Evolutionary conservation across 2,329 filamentous ascomycete species (phyloP).

Genomic region (Pyricularia sp.): DNA sequence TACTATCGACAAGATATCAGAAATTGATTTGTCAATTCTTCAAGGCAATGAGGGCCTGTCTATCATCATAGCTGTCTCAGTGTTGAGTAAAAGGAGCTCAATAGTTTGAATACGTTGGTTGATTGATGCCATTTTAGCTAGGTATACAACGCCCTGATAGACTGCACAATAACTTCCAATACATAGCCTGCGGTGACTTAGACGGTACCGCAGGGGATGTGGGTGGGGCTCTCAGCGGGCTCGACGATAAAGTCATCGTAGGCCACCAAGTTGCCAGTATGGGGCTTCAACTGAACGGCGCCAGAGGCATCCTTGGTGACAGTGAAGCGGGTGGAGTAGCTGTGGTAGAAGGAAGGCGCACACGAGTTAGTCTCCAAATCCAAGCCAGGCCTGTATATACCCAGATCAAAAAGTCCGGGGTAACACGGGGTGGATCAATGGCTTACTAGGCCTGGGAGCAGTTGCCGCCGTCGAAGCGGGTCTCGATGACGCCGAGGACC

Average conservation of each 20-base stretch:
- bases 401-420: background rate
- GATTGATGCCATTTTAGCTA: too few relatives aligned
- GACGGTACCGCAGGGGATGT: background rate
- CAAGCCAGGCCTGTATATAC: too few relatives aligned
- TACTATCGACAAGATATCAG: too few relatives aligned
- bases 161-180: too few relatives aligned
- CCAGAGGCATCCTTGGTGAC: background rate
- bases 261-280: background rate
- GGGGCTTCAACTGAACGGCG: background rate
- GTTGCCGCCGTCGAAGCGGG: background rate
- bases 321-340: background rate
- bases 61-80: too few relatives aligned
- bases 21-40: too few relatives aligned
- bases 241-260: constrained; percentile 1
- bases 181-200: background rate
- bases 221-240: background rate
- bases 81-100: too few relatives aligned
- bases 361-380: background rate
- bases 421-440: too few relatives aligned
- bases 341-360: background rate
- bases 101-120: too few relatives aligned
- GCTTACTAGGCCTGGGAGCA: constrained; percentile 3
- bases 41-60: too few relatives aligned
- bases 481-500: background rate
- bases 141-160: too few relatives aligned